Conservation (phyloP, 116 monocot genomes). For the Zostera marina region DNA sequence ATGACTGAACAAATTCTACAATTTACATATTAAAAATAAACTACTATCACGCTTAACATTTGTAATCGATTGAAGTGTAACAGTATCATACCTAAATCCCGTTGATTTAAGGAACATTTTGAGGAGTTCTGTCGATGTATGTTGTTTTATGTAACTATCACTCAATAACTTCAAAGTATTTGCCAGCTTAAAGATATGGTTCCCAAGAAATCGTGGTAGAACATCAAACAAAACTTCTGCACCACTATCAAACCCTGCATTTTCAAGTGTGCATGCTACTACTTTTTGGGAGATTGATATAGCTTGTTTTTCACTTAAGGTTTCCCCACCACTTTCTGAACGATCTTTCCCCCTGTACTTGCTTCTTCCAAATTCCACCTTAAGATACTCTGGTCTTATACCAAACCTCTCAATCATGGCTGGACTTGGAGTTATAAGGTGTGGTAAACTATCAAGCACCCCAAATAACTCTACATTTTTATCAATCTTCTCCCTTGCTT, state of each 20-base stretch:
- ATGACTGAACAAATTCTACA: no score
- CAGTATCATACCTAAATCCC: constrained; percentile 37
- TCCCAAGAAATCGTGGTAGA: constrained; percentile 48
- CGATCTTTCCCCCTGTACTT: constrained; percentile 70
- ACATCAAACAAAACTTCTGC: constrained; percentile 48
- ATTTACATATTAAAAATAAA: no score
- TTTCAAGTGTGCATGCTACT: constrained; percentile 31
- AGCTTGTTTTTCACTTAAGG: constrained; percentile 57
- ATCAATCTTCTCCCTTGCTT: constrained; percentile 19
- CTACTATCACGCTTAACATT: no score
- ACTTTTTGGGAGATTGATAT: constrained; percentile 35
- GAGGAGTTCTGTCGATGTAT: constrained; percentile 66
- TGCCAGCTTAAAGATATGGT: constrained; percentile 56
- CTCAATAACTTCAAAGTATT: constrained; percentile 57
- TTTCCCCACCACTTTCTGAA: constrained; percentile 33
- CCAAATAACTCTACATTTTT: constrained; percentile 48
- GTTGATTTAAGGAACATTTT: constrained; percentile 83
- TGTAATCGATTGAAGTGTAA: background rate
- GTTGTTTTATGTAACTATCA: constrained; percentile 74
- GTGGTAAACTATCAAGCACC: constrained; percentile 86
- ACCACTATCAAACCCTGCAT: constrained; percentile 56
- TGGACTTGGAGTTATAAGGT: constrained; percentile 46
- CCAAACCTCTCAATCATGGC: constrained; percentile 99
- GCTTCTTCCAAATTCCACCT: constrained; percentile 34
- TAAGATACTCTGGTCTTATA: constrained; percentile 79